Evolutionary conservation across 2,329 filamentous ascomycete genomes (phyloP).

Genomic region (Lachnellula cervina): DNA sequence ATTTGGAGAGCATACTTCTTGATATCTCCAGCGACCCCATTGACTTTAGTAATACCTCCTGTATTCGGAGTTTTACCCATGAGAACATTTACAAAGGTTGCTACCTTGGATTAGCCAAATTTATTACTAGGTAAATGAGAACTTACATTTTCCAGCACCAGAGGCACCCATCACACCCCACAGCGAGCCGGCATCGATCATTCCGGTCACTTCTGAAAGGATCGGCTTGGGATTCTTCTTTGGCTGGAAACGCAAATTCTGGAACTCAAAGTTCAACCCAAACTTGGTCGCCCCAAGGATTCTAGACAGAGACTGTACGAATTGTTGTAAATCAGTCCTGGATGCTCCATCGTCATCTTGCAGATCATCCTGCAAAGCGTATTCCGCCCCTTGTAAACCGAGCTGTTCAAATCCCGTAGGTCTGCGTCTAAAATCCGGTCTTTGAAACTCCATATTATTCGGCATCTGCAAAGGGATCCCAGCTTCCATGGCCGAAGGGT

Average conservation of each 20-base stretch:
- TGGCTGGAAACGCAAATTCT: conserved; percentile 44
- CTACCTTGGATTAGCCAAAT: conserved; percentile 14
- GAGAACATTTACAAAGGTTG: conserved; percentile 55
- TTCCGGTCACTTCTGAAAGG: conserved; percentile 49
- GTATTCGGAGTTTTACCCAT: conserved; percentile 54
- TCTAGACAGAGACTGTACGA: conserved; percentile 49
- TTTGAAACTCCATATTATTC: neutral
- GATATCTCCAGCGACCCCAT: conserved; percentile 32
- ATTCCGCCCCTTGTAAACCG: conserved; percentile 10
- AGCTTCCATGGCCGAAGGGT: neutral
- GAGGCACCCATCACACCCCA: conserved; percentile 56
- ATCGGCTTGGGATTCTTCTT: conserved; percentile 39
- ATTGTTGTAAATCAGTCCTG: conserved; percentile 40
- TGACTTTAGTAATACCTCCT: conserved; percentile 47
- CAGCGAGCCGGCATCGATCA: conserved; percentile 49
- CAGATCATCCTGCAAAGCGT: conserved; percentile 12
- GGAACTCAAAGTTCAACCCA: conserved; percentile 50
- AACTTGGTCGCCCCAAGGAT: conserved; percentile 47
- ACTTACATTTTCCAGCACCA: conserved; percentile 49
- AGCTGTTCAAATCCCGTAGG: conserved; percentile 21
- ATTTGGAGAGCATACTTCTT: conserved; percentile 17
- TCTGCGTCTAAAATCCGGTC: conserved; percentile 1
- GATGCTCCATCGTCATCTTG: conserved; percentile 20
- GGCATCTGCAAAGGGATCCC: conserved; percentile 20
- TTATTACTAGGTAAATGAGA: neutral